Percentiles rank a stretch among this genome's conserved stretches.
These are phyloP conservation scores for Craterostigma plantagineum DNA, from an alignment of 257 asterid genomes.

Conservation along the genomic window DNA sequence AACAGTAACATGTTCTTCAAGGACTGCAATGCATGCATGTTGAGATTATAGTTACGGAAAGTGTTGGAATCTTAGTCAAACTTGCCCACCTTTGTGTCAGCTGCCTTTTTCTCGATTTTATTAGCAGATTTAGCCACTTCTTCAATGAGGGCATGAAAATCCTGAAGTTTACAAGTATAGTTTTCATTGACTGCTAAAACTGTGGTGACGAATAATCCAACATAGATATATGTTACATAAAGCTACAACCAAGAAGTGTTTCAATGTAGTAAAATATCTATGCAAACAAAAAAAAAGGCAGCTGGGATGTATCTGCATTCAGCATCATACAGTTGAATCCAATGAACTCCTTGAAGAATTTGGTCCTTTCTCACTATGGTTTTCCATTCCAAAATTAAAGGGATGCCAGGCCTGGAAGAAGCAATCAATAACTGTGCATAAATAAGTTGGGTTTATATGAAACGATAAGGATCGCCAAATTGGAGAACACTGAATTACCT, in stretches of 20 bases:
- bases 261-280: neutral
- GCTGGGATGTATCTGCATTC: conserved; percentile 1
- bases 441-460: conserved; percentile 4
- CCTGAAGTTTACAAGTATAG: conserved; percentile 31
- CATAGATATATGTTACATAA: no score
- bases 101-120: conserved; percentile 18
- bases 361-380: conserved; percentile 21
- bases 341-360: conserved; percentile 22
- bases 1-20: conserved; percentile 58
- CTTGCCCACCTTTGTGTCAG: conserved; percentile 25
- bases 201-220: no score
- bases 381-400: conserved; percentile 35
- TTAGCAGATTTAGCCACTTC: conserved; percentile 21
- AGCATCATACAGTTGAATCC: conserved; percentile 37
- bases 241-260: no score
- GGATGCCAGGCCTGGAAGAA: conserved; percentile 71
- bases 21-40: conserved; percentile 30
- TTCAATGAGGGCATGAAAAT: conserved; percentile 51
- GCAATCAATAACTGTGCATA: conserved; percentile 5
- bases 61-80: neutral
- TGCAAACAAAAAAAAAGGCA: conserved; percentile 4
- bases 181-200: no score
- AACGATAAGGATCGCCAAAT: neutral
- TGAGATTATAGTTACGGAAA: neutral
- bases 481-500: conserved; percentile 27